These are phyloP conservation scores for Leptographium lundbergii DNA, from an alignment of 2,329 filamentous ascomycete species.

Conservation along the genomic window DNA sequence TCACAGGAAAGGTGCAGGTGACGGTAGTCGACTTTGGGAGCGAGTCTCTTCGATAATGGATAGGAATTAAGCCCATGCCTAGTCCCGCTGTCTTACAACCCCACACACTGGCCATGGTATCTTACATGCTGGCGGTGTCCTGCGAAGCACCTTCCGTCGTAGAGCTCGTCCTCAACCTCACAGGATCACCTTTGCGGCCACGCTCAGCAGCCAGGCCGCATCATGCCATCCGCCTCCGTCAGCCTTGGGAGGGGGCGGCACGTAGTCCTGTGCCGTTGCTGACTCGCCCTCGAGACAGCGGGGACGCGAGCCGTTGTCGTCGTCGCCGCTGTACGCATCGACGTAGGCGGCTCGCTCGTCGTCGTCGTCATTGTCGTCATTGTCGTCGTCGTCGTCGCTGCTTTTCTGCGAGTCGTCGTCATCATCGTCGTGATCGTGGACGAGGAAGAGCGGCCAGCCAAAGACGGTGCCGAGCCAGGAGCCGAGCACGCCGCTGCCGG, in stretches of 20 bases:
- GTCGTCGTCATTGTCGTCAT: constrained; percentile 24
- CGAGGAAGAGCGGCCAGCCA: constrained; percentile 49
- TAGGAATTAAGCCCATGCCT: too few species aligned
- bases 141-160: too few species aligned
- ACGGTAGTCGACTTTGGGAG: too few species aligned
- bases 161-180: constrained; percentile 15
- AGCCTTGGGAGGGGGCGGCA: constrained; percentile 35
- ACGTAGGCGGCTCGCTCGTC: constrained; percentile 2
- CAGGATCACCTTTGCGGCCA: constrained; percentile 49
- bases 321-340: constrained; percentile 16
- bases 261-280: constrained; percentile 22
- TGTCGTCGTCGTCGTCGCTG: constrained; percentile 22
- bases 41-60: too few species aligned
- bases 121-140: too few species aligned
- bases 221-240: constrained; percentile 53
- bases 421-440: constrained; percentile 47
- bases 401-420: too few species aligned
- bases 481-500: constrained; percentile 35
- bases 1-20: too few species aligned
- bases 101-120: too few species aligned
- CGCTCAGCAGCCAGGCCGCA: constrained; percentile 54
- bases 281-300: constrained; percentile 23
- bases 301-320: constrained; percentile 17
- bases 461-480: constrained; percentile 48
- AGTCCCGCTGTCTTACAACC: too few species aligned